Evolutionary conservation across 257 asterid species (phyloP), one percentile per base, ranked within the genome.

Genomic region (Solanum medicagineum): DNA sequence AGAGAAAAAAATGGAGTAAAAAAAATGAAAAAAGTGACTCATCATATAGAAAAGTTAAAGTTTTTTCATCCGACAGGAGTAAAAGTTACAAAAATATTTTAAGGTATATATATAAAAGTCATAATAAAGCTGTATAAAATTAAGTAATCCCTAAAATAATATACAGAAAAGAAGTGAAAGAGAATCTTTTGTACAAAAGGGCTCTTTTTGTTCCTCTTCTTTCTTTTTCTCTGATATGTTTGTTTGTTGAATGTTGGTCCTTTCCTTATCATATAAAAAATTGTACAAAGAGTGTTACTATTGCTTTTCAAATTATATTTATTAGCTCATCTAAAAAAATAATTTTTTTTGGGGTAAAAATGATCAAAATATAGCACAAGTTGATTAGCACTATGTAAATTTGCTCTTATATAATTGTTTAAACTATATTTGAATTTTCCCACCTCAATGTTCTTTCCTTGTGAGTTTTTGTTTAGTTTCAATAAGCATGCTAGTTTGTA

Each of bases 181-280:
- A 77, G 83, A 79, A 79, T 79, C 65, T 79, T 69, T 66, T 69
- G 29, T 36, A 68, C 49, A 68, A 63, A 32, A 68, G 75, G 47
- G 1, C 3, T 32, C 24, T 69, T 24, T 79, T 3, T 53, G 6
- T 77, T 29, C 40, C 79, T 87, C 63, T 88, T 75, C 88, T 86
- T 89, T 86, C 91, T 56, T 70, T 93, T 83, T 90, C 92, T 83
- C 84, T 6, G 80, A 62, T 70, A 77, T 89, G 87, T 84, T 87
- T 84, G 88, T 86, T 88, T 80, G 87, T 90, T 86, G 87, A 22
- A n/a, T 62, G 69, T 22, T 62, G 87, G 88, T 24, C 88, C n/a
- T 89, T 87, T 90, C 86, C 85, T 86, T 88, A 16, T 68, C 87
- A 49, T 49, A 10, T 8, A 47, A 47, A 10, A 49, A 49, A 9